Percentiles rank a stretch among this genome's conserved stretches.
These are phyloP conservation scores for Aotearoamyces nothofagi DNA, from an alignment of 2,329 filamentous ascomycete species.

Conservation along the genomic window DNA sequence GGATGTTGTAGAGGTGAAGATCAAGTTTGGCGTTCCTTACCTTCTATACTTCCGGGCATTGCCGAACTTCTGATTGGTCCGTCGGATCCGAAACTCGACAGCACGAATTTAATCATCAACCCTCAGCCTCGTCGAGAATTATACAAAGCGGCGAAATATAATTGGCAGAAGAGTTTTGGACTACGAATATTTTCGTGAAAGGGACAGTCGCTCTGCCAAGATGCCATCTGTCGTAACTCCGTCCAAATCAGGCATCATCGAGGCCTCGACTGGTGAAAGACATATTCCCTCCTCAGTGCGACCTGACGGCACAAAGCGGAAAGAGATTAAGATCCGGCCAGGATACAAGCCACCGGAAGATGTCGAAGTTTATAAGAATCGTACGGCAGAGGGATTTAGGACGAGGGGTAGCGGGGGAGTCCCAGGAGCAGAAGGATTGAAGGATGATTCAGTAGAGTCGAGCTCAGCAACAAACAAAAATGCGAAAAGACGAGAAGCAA, in stretches of 20 bases:
- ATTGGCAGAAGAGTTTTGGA: too few relatives aligned
- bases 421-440: constrained; percentile 53
- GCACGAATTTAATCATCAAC: too few relatives aligned
- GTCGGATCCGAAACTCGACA: too few relatives aligned
- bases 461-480: constrained; percentile 63
- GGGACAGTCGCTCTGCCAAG: constrained; percentile 2
- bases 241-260: constrained; percentile 58
- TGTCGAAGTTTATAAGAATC: constrained; percentile 90
- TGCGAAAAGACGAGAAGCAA: constrained; percentile 59
- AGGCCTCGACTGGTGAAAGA: constrained; percentile 61
- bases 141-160: too few relatives aligned
- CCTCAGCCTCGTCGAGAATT: constrained; percentile 2
- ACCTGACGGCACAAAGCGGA: constrained; percentile 79
- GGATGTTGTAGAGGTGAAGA: constrained; percentile 9
- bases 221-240: constrained; percentile 26
- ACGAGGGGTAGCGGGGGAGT: constrained; percentile 56
- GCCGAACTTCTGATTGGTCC: constrained; percentile 7
- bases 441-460: constrained; percentile 28
- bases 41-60: constrained; percentile 5
- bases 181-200: neutral
- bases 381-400: constrained; percentile 72
- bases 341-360: constrained; percentile 93
- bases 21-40: constrained; percentile 4
- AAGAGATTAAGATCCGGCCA: constrained; percentile 84
- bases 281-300: constrained; percentile 81